Percentiles rank a stretch among this genome's conserved stretches.
Evolutionary conservation across 163 green algal species (phyloP).

Genomic region (Chlorella variabilis): DNA sequence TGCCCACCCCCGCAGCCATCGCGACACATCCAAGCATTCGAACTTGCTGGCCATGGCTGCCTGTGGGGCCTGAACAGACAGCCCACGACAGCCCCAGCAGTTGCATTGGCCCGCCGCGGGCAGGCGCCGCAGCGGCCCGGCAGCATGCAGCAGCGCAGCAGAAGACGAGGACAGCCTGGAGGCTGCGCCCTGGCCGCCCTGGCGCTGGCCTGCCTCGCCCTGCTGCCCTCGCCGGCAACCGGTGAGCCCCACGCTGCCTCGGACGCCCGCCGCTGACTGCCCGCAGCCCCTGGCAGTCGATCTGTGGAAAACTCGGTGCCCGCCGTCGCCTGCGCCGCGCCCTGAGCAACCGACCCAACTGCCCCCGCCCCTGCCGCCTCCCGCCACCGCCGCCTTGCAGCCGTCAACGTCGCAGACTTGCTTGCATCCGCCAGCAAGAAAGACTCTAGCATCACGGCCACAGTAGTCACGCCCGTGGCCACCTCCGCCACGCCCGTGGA

Average conservation of each 20-base stretch:
- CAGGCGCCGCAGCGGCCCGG: neutral
- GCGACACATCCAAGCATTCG: no score
- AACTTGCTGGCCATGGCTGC: neutral
- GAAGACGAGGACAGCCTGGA: neutral
- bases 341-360: neutral
- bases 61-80: neutral
- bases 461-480: neutral
- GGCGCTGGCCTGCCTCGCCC: conserved; percentile 2
- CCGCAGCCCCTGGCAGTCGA: neutral
- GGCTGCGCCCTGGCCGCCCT: neutral
- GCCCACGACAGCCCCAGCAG: neutral
- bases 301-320: neutral
- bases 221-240: neutral
- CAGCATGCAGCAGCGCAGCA: conserved; percentile 10
- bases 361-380: neutral
- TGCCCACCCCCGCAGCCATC: no score
- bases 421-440: neutral
- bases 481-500: neutral
- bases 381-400: neutral
- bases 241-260: neutral
- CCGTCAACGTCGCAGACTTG: conserved; percentile 2
- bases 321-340: neutral
- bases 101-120: neutral
- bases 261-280: neutral
- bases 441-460: neutral